Percentiles rank a stretch among this genome's conserved stretches.
phyloP scores from a whole-genome alignment of 495 filamentous ascomycete species.

The Penicillium chermesinum region DNA sequence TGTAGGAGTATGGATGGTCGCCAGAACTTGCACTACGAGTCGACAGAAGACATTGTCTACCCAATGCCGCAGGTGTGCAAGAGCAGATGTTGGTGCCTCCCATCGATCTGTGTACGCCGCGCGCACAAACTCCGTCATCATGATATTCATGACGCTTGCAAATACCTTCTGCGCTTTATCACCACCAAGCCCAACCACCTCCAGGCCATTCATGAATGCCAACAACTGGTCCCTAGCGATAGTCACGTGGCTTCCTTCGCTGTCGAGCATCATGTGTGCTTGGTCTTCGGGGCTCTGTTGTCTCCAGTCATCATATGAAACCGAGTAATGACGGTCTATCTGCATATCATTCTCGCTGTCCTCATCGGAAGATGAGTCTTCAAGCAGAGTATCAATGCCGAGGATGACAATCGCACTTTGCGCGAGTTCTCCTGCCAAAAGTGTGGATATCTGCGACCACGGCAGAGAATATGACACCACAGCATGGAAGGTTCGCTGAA shows the following conservation, averaged over 20 bases:
- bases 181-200: slow-evolving; percentile 68
- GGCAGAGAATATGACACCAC: slow-evolving; percentile 62
- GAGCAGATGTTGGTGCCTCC: slow-evolving; percentile 51
- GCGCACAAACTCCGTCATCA: slow-evolving; percentile 62
- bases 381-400: slow-evolving; percentile 41
- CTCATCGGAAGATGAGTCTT: slow-evolving; percentile 12
- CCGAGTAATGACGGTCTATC: slow-evolving; percentile 32
- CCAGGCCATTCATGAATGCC: slow-evolving; percentile 54
- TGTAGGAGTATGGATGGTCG: slow-evolving; percentile 36
- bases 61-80: slow-evolving; percentile 59
- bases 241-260: slow-evolving; percentile 30
- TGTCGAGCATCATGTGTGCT: slow-evolving; percentile 33
- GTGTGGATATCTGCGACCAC: slow-evolving; percentile 40
- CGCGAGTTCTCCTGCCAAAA: slow-evolving; percentile 50
- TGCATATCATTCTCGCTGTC: slow-evolving; percentile 33
- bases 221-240: slow-evolving; percentile 50
- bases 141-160: slow-evolving; percentile 65
- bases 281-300: slow-evolving; percentile 22
- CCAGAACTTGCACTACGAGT: slow-evolving; percentile 59
- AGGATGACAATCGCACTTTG: slow-evolving; percentile 52
- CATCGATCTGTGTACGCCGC: slow-evolving; percentile 56
- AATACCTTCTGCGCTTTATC: slow-evolving; percentile 71
- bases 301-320: slow-evolving; percentile 38
- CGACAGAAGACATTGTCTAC: slow-evolving; percentile 65
- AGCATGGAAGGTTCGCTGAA: slow-evolving; percentile 58